Percentiles rank a stretch among this genome's conserved stretches.
phyloP scores from a whole-genome alignment of 192 early-diverging fungal species.

The Gamsiella multidivaricata region DNA sequence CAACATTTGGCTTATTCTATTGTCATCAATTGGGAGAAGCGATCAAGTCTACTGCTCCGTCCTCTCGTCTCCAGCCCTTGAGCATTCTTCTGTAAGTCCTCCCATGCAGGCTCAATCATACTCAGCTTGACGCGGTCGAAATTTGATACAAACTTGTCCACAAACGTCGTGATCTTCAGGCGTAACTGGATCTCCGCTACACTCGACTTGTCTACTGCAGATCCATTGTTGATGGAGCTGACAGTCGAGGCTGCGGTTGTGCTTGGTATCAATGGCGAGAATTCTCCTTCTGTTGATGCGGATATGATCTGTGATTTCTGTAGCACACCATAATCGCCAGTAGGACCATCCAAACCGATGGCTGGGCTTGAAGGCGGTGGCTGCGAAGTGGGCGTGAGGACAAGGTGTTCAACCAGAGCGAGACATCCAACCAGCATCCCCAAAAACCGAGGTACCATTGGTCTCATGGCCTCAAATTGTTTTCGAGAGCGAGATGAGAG shows the following conservation, averaged over 20 bases:
- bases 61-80: neutral
- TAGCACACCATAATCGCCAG: no score
- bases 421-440: constrained; percentile 34
- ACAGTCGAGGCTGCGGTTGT: neutral
- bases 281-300: no score
- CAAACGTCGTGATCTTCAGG: constrained; percentile 28
- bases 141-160: constrained; percentile 43
- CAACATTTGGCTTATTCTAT: neutral
- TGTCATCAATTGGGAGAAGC: no score
- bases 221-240: neutral
- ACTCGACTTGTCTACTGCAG: constrained; percentile 9
- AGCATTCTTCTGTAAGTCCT: constrained; percentile 15
- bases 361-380: no score
- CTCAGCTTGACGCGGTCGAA: constrained; percentile 35
- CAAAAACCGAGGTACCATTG: constrained; percentile 24
- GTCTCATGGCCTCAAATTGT: constrained; percentile 30
- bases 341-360: no score
- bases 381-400: no score
- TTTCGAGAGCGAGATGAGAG: constrained; percentile 38
- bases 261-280: neutral
- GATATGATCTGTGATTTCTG: no score
- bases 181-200: constrained; percentile 18
- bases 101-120: constrained; percentile 29
- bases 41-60: neutral
- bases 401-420: constrained; percentile 22